A percentile compares a stretch with the other conserved stretches of the same genome.
phyloP scores from a whole-genome alignment of 768 basidiomycete genomes.

The Lyophyllum atratum region DNA sequence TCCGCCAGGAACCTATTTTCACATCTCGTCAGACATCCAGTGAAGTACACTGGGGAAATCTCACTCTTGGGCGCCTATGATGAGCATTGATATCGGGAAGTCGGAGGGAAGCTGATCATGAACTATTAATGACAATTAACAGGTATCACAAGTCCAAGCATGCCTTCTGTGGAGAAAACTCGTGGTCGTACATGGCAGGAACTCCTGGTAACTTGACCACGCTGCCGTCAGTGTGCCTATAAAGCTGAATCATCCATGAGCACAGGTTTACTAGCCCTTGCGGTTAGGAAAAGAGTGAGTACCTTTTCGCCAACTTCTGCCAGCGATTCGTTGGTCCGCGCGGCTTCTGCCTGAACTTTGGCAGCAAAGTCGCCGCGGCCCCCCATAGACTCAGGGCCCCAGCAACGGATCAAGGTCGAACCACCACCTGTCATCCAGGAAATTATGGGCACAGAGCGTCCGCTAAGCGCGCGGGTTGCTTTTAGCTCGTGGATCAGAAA shows the following conservation, averaged over 20 bases:
- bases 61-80: constrained; percentile 5
- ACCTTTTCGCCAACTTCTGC: constrained; percentile 21
- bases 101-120: constrained; percentile 4
- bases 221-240: constrained; percentile 15
- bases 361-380: constrained; percentile 18
- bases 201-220: constrained; percentile 21
- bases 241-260: constrained; percentile 12
- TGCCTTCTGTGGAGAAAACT: constrained; percentile 19
- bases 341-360: constrained; percentile 14
- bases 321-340: constrained; percentile 2
- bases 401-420: constrained; percentile 11
- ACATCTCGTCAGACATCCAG: background rate
- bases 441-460: constrained; percentile 16
- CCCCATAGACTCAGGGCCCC: constrained; percentile 20
- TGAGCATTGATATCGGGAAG: background rate
- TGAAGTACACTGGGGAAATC: background rate
- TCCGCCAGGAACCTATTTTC: constrained; percentile 2
- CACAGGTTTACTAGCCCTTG: background rate
- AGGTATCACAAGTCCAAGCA: background rate
- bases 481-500: constrained; percentile 9
- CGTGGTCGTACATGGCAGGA: constrained; percentile 24
- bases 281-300: background rate
- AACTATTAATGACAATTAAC: background rate
- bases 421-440: constrained; percentile 13
- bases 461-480: constrained; percentile 14